Evolutionary conservation across 805 yeast species (phyloP).

Genomic region (Starmerella apicola): DNA sequence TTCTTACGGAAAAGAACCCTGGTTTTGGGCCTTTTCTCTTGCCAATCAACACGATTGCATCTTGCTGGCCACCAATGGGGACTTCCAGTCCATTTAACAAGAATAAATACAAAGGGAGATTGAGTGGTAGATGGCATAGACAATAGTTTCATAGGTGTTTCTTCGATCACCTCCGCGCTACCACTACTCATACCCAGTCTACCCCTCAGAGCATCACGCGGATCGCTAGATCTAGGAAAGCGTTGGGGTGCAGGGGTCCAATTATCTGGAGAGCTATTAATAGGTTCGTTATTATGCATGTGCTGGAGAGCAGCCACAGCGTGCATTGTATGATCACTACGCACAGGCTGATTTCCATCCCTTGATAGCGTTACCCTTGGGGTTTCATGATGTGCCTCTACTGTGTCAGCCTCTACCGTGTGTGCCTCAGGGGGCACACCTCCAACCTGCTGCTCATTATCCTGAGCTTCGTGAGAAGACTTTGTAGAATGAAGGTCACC

Average conservation of each 20-base stretch:
- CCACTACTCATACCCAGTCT: not conserved
- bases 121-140: constrained; percentile 4
- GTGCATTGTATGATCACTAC: not conserved
- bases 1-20: constrained; percentile 11
- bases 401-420: no score
- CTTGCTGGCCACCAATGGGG: constrained; percentile 17
- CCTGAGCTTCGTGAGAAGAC: not conserved
- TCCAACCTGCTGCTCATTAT: no score
- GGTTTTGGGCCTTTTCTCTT: not conserved
- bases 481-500: no score
- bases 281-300: not conserved
- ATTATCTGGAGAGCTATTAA: constrained; percentile 2
- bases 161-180: constrained; percentile 12
- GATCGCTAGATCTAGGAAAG: not conserved
- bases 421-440: no score
- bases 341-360: no score
- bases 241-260: no score
- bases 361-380: no score
- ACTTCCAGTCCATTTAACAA: constrained; percentile 6
- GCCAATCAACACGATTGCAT: constrained; percentile 6
- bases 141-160: constrained; percentile 11
- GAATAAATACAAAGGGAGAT: constrained; percentile 3
- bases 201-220: not conserved
- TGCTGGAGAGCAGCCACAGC: not conserved
- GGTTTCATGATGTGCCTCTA: no score